phyloP scores from a whole-genome alignment of 2,329 filamentous ascomycete genomes.

The Arthroderma sp. region DNA sequence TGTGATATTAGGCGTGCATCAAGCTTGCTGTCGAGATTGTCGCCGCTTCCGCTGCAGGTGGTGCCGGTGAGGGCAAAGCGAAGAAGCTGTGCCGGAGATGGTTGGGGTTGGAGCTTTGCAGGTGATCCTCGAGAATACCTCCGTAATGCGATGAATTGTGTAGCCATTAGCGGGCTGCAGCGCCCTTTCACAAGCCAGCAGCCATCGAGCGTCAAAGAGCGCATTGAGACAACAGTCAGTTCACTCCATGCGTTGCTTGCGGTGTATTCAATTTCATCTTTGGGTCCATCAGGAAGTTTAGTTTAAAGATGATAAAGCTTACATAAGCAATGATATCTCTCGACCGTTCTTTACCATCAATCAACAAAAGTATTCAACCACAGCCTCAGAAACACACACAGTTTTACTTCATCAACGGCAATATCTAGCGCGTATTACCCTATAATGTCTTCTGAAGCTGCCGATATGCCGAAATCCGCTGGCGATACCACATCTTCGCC shows the following conservation, averaged over 20 bases:
- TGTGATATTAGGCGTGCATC: conserved; percentile 15
- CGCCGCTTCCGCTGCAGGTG: conserved; percentile 9
- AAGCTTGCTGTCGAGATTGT: conserved; percentile 6
- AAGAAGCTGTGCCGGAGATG: conserved; percentile 22
- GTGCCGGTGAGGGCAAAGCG: conserved; percentile 24
- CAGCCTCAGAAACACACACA: background rate
- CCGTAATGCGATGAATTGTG: background rate
- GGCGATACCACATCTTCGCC: background rate
- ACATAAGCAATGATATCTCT: background rate
- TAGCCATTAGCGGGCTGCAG: background rate
- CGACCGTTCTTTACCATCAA: background rate
- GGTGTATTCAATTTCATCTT: background rate
- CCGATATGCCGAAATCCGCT: background rate
- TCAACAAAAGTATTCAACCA: background rate
- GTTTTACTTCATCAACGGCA: background rate
- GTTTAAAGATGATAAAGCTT: background rate
- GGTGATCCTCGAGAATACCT: background rate
- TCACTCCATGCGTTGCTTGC: conserved; percentile 1
- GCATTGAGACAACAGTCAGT: conserved; percentile 3
- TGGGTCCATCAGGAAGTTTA: background rate
- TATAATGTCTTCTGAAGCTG: background rate
- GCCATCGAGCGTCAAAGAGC: conserved; percentile 6
- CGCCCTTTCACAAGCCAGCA: background rate
- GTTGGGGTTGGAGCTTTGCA: background rate
- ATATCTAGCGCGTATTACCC: background rate